Evolutionary conservation across 176 grass and related monocot genomes (phyloP).

Genomic region (Tillandsia leiboldiana): DNA sequence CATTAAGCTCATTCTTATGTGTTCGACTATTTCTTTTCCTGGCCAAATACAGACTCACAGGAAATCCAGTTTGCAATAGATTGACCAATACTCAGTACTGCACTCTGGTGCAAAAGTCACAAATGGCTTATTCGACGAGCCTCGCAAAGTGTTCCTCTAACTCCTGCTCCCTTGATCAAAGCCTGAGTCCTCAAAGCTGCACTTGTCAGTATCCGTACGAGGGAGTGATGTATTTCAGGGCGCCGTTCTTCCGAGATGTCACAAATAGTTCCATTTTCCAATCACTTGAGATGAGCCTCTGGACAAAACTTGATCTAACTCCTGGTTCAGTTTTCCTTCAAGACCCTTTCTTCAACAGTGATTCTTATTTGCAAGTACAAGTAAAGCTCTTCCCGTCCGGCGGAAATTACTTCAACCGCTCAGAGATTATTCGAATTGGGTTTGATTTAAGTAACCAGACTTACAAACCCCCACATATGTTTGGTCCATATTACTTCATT

Average conservation of each 20-base stretch:
- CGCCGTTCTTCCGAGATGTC: conserved; percentile 57
- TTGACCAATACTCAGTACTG: conserved; percentile 32
- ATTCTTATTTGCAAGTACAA: conserved; percentile 59
- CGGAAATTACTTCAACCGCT: conserved; percentile 57
- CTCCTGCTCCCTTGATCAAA: conserved; percentile 44
- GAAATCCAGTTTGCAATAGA: conserved; percentile 61
- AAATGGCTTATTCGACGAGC: conserved; percentile 56
- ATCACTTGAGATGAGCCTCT: conserved; percentile 55
- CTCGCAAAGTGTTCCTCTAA: conserved; percentile 44
- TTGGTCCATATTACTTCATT: conserved; percentile 79
- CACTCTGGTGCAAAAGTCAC: conserved; percentile 22
- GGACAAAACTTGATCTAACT: conserved; percentile 47
- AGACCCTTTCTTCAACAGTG: conserved; percentile 45
- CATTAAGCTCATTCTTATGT: background rate
- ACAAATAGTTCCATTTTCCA: conserved; percentile 60
- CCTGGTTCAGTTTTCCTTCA: conserved; percentile 82
- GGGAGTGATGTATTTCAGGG: conserved; percentile 65
- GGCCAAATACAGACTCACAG: conserved; percentile 46
- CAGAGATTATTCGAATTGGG: conserved; percentile 62
- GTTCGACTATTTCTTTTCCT: background rate
- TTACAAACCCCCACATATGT: conserved; percentile 62
- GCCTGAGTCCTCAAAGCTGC: conserved; percentile 76
- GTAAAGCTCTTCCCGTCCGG: conserved; percentile 71
- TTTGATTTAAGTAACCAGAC: conserved; percentile 86
- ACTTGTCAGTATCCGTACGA: conserved; percentile 74